phyloP scores from a whole-genome alignment of 352 stramenopile genomes.

The Globisporangium irregulare region DNA sequence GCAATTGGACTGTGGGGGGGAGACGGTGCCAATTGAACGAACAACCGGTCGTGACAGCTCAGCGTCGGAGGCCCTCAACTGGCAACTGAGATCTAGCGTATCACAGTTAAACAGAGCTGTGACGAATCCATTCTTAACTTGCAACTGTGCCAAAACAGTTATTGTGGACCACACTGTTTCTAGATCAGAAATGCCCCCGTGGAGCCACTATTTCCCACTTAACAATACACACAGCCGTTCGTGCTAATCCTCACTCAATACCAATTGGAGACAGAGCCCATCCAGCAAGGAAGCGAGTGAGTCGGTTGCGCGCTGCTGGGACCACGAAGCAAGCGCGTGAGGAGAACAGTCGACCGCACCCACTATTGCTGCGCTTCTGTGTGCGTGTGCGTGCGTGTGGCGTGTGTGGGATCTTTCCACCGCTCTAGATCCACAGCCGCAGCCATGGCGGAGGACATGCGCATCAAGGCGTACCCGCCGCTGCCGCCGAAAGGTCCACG shows the following conservation, averaged over 20 bases:
- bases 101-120: not conserved
- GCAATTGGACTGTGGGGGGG: slow-evolving; percentile 2
- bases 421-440: not conserved
- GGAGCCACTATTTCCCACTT: not conserved
- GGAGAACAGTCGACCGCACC: not conserved
- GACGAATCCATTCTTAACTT: not conserved
- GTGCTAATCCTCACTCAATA: not conserved
- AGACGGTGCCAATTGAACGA: slow-evolving; percentile 2
- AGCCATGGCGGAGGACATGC: slow-evolving; percentile 41
- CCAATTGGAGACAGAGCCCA: not conserved
- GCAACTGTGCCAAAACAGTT: not conserved
- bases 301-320: not conserved
- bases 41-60: not conserved
- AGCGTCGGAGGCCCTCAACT: not conserved
- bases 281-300: not conserved
- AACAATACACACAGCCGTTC: not conserved
- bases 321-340: not conserved
- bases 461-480: slow-evolving; percentile 59
- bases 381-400: not conserved
- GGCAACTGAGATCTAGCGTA: not conserved
- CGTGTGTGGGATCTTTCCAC: not conserved
- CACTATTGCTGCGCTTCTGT: not conserved
- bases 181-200: not conserved
- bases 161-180: not conserved
- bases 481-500: slow-evolving; percentile 38